Evolutionary conservation across 2,329 filamentous ascomycete genomes (phyloP).

Genomic region (Cryphonectria nitschkei): DNA sequence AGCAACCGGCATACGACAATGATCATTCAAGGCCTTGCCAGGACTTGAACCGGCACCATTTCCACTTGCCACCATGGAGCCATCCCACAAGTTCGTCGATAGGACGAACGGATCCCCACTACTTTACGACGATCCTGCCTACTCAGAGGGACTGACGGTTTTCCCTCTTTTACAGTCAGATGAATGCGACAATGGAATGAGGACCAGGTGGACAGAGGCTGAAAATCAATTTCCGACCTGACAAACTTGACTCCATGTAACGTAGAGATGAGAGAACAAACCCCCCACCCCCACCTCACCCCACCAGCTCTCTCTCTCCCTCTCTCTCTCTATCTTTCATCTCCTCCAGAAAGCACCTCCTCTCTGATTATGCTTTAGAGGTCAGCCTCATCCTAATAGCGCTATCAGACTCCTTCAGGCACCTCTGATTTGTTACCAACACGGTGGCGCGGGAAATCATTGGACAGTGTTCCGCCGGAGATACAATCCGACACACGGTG

Average conservation of each 20-base stretch:
- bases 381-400: neutral
- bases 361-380: neutral
- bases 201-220: neutral
- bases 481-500: neutral
- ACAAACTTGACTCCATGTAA: neutral
- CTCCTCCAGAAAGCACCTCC: neutral
- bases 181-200: neutral
- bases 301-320: too few species aligned
- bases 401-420: neutral
- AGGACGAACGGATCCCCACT: neutral
- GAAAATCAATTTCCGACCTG: neutral
- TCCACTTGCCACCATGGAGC: neutral
- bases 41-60: neutral
- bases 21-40: neutral
- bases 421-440: neutral
- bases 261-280: neutral
- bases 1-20: neutral
- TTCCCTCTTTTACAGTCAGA: neutral
- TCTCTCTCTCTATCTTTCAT: too few species aligned
- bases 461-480: neutral
- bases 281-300: neutral
- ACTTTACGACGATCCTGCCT: neutral
- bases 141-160: neutral
- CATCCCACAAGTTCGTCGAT: neutral
- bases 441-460: neutral